Percentiles rank a stretch among this genome's conserved stretches.
Conservation (phyloP, 2,329 filamentous ascomycete species). For the Tolypocladium capitatum region DNA sequence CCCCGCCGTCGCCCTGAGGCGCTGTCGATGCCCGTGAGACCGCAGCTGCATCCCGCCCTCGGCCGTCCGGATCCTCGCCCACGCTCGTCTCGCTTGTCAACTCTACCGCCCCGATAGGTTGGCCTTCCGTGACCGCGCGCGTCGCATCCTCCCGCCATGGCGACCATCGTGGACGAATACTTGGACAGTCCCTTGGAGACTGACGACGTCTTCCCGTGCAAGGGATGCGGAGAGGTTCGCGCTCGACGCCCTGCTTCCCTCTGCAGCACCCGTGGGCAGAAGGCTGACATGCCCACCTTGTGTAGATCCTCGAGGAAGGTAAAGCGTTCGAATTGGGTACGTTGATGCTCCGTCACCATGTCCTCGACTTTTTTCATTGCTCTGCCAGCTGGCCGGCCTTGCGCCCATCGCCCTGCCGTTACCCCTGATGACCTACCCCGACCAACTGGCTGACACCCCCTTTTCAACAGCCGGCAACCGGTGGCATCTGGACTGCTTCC, state of each 20-base stretch:
- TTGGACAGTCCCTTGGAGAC: conserved; percentile 55
- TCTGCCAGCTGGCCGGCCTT: neutral
- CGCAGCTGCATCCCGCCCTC: neutral
- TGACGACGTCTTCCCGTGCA: conserved; percentile 80
- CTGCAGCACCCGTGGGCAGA: neutral
- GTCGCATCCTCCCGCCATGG: conserved; percentile 21
- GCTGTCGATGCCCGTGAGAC: neutral
- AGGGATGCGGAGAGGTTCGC: conserved; percentile 79
- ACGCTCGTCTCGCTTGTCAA: neutral
- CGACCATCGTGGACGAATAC: conserved; percentile 45
- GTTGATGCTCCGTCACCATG: conserved; percentile 14
- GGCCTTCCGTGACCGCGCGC: neutral
- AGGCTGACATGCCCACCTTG: conserved; percentile 2
- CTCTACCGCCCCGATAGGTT: neutral
- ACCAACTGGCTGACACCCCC: conserved; percentile 13
- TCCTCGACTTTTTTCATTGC: neutral
- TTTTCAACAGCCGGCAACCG: conserved; percentile 63
- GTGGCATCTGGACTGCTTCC: conserved; percentile 99
- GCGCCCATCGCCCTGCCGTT: neutral
- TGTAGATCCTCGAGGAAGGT: conserved; percentile 88
- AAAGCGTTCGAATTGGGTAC: conserved; percentile 95
- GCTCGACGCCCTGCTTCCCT: conserved; percentile 5
- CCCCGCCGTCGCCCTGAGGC: neutral
- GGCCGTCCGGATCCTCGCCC: neutral
- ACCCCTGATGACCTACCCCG: neutral